Evolutionary conservation across 306 rosid genomes (phyloP), one percentile per base, ranked within the genome.

Genomic region (Vigna hirtella): DNA sequence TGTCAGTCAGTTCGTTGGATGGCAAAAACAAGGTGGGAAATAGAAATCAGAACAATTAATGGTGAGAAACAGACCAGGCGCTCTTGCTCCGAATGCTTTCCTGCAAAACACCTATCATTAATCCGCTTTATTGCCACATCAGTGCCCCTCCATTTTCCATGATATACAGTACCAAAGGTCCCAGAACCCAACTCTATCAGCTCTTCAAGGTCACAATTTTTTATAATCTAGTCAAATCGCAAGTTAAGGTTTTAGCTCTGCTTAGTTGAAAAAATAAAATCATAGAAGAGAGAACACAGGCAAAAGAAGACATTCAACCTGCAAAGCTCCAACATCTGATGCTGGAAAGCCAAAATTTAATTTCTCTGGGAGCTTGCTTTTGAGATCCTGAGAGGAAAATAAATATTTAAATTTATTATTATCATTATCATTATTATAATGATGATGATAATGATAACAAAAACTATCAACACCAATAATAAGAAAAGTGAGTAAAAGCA

Each of bases 71-170:
- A 74, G 69, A 89, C 98, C 97, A 88, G 83, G 77, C 98, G 98
- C 48, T 94, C 95, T 79, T 94, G 93, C 79, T 94, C 98, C 2
- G 96, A 92, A 80, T 92, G 76, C 82, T 94, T 83, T 79, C 98
- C 98, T 57, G 91, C 83, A 83, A 94, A 94, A 81, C 98, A 94
- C 77, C 97, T 87, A 74, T 92, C 97, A 71, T 90, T 94, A 69
- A 94, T 88, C 84, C 97, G 85, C 80, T 94, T 94, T 63, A 94
- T 94, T 81, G 98, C 98, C 15, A 94, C 97, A 70, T 94, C 97
- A 42, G 90, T 89, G 49, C 98, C 98, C 87, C 91, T 90, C 98
- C 98, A 94, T 79, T 94, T 94, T 68, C 95, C 98, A 86, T 94
- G 97, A 80, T 90, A 92, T 49, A 94, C 98, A 7, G 98, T 90